phyloP scores from a whole-genome alignment of 2,329 filamentous ascomycete species.

The Talaromyces sp. region DNA sequence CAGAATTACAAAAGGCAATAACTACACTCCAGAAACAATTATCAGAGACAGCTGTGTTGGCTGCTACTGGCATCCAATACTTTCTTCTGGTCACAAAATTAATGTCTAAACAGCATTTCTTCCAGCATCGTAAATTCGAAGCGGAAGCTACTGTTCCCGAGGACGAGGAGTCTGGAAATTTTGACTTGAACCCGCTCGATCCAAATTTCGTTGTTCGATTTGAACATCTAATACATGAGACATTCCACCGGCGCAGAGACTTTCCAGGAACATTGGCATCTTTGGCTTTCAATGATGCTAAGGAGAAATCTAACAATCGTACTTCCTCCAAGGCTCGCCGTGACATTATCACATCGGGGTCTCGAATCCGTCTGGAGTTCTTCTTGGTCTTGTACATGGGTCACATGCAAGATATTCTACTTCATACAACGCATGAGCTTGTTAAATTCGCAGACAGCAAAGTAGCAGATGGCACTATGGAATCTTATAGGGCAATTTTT shows the following conservation, averaged over 20 bases:
- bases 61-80: not conserved
- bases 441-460: not conserved
- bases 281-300: not conserved
- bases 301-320: not conserved
- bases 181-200: not conserved
- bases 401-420: not conserved
- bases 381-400: not conserved
- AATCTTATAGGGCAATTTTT: not conserved
- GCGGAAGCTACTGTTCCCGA: not conserved
- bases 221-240: not conserved
- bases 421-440: not conserved
- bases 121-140: not conserved
- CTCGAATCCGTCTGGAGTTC: not conserved
- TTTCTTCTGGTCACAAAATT: not conserved
- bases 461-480: conserved; percentile 3
- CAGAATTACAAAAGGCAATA: not conserved
- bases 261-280: not conserved
- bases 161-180: not conserved
- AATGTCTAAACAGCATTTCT: not conserved
- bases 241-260: not conserved
- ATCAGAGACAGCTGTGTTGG: not conserved
- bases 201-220: not conserved
- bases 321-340: not conserved
- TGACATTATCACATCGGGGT: not conserved
- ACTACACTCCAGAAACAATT: not conserved